phyloP scores from a whole-genome alignment of 2,329 filamentous ascomycete species.

The Alternaria angustiovoidea region DNA sequence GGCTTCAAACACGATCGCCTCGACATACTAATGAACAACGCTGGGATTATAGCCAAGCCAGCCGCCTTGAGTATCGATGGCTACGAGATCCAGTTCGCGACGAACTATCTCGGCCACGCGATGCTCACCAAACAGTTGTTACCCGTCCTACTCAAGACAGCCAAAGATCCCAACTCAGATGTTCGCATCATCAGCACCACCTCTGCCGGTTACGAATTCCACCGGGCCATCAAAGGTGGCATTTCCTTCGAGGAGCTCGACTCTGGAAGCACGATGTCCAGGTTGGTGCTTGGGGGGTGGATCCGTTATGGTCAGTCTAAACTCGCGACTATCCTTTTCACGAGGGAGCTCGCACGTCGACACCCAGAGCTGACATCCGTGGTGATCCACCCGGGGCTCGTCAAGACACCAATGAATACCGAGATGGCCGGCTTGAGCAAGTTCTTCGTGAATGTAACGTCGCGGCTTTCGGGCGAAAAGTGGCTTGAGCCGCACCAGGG shows the following conservation, averaged over 20 bases:
- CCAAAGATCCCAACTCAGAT: slow-evolving; percentile 34
- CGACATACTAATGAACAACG: too few relatives aligned
- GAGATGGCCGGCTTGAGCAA: slow-evolving; percentile 24
- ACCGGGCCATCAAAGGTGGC: slow-evolving; percentile 30
- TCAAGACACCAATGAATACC: slow-evolving; percentile 52
- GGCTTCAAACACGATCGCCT: too few relatives aligned
- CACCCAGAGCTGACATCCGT: slow-evolving; percentile 57
- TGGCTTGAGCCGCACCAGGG: slow-evolving; percentile 26
- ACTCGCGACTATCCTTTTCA: slow-evolving; percentile 60
- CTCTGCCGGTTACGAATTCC: slow-evolving; percentile 26
- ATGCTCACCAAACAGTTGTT: slow-evolving; percentile 57
- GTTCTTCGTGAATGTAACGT: slow-evolving; percentile 19
- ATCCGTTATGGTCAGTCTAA: slow-evolving; percentile 59
- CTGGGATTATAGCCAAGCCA: too few relatives aligned
- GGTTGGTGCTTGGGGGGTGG: slow-evolving; percentile 37
- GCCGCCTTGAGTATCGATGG: slow-evolving; percentile 53
- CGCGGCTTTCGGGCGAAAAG: background rate
- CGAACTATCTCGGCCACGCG: slow-evolving; percentile 61
- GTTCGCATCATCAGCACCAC: too few relatives aligned
- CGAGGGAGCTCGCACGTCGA: slow-evolving; percentile 51
- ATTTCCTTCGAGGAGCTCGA: slow-evolving; percentile 40
- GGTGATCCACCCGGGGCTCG: slow-evolving; percentile 59
- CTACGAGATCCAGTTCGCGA: slow-evolving; percentile 61
- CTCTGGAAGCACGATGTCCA: slow-evolving; percentile 24
- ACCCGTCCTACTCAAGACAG: slow-evolving; percentile 53